phyloP scores from a whole-genome alignment of 116 monocot species.

The Dioscorea cayenensis region DNA sequence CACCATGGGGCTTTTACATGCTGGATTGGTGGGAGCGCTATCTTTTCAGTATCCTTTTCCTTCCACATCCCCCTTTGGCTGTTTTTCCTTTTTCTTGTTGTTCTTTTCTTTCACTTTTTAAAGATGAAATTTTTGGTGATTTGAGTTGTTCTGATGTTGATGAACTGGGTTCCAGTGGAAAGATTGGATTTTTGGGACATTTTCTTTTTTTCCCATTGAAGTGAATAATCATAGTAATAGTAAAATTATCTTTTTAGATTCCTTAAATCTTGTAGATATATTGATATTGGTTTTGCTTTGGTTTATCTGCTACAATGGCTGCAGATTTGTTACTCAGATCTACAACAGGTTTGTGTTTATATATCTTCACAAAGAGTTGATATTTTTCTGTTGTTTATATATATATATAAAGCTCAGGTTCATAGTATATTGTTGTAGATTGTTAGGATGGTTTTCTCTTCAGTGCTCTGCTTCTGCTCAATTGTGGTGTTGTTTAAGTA shows the following conservation, averaged over 20 bases:
- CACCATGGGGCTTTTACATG: constrained; percentile 13
- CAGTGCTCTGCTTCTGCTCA: no score
- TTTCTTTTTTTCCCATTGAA: no score
- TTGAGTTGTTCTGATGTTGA: not conserved
- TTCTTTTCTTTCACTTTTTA: not conserved
- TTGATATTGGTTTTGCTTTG: constrained; percentile 34
- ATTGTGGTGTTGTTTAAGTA: no score
- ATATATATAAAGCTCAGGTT: no score
- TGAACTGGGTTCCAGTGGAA: not conserved
- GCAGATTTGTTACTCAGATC: constrained; percentile 22
- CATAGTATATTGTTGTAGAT: no score
- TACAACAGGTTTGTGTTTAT: constrained; percentile 21
- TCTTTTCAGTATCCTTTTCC: constrained; percentile 12
- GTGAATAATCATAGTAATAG: no score
- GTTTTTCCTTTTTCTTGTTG: not conserved
- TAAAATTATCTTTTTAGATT: not conserved
- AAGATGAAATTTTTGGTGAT: not conserved
- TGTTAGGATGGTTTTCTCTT: no score
- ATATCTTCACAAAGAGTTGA: not conserved
- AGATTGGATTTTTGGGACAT: not conserved
- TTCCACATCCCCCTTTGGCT: not conserved
- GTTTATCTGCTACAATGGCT: constrained; percentile 42
- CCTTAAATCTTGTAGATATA: constrained; percentile 29
- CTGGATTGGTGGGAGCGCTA: constrained; percentile 12
- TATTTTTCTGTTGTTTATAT: no score